Base-by-base conservation (phyloP, 2,329 filamentous ascomycete species). In the Hortaea sp. region DNA sequence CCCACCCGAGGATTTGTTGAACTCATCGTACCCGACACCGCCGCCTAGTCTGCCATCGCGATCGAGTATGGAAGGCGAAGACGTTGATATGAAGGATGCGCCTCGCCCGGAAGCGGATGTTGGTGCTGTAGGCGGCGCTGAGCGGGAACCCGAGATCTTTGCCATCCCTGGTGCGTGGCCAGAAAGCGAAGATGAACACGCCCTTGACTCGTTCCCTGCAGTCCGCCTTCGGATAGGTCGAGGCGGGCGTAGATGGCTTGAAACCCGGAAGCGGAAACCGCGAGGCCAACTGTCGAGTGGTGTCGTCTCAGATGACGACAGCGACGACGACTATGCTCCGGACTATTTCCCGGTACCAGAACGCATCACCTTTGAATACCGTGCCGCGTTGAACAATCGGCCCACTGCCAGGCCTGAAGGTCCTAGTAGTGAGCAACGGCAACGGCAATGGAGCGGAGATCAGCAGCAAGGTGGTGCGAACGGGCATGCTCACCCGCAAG, bases 211-310 rank as follows among this genome's bases (percentile, higher is more conserved):
- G 2, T 46, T 66, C 29, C 82, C 84, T 45, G 82, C 83, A 11
- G 95, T 85, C 72, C 81, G 90, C 54, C 81, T 88, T 53, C 83
- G 92, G 49, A 81, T 88, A 46, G 90, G 90, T 45, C 84, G 90
- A 56, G 76, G 89, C 52, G 88, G 88, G 52, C 81, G 90, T 35
- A 66, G 94, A 55, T 88, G 88, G 77, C 87, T 97, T 55, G 92
- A 97, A 67, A 82, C 57, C 48, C 53, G 59, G 30, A 59, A 58
- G 42, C 52, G 56, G 10, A 50, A 53, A 46, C 50, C 53, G 11
- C 44, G 38, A 28, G 56, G 57, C 13, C 48, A 57, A 9, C 48
- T 60, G 35, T 52, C 51, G 34, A 54, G 52, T 29, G 62, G 59
- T 29, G 63, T 66, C 12, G 59, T 66, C 50, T 95, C 85, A 77